Conservation (phyloP, 345 rosid genomes). For the Pistacia vera region DNA sequence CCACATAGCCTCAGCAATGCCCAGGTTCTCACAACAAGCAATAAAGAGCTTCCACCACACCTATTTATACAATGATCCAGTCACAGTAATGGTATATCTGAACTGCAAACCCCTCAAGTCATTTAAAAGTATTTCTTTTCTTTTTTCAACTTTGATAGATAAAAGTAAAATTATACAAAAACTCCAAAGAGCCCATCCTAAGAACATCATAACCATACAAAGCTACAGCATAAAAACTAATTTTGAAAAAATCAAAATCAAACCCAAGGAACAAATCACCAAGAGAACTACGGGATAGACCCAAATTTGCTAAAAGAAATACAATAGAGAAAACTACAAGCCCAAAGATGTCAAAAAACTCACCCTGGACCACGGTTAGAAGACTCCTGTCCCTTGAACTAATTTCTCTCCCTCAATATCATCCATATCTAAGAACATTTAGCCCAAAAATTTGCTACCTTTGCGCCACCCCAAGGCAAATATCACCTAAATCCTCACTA, state of each 20-base stretch:
- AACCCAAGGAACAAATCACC: neutral
- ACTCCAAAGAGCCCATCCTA: neutral
- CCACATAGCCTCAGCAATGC: neutral
- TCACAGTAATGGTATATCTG: neutral
- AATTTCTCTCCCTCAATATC: neutral
- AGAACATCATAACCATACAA: neutral
- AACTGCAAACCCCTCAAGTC: neutral
- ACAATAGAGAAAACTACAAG: neutral
- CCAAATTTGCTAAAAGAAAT: neutral
- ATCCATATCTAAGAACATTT: neutral
- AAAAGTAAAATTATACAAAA: neutral
- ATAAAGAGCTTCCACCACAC: neutral
- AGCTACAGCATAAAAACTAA: neutral
- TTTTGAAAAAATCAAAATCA: neutral
- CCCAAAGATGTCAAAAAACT: neutral
- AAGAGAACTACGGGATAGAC: neutral
- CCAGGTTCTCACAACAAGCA: neutral
- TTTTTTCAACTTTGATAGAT: neutral
- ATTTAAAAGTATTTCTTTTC: neutral
- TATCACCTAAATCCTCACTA: neutral
- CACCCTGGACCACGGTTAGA: neutral
- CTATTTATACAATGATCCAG: neutral
- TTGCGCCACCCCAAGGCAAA: neutral
- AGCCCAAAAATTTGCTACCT: neutral
- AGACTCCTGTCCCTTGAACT: neutral